Evolutionary conservation across 2,329 filamentous ascomycete species (phyloP), one percentile per base, ranked within the genome.

Genomic region (Orbilia ellipsospora): DNA sequence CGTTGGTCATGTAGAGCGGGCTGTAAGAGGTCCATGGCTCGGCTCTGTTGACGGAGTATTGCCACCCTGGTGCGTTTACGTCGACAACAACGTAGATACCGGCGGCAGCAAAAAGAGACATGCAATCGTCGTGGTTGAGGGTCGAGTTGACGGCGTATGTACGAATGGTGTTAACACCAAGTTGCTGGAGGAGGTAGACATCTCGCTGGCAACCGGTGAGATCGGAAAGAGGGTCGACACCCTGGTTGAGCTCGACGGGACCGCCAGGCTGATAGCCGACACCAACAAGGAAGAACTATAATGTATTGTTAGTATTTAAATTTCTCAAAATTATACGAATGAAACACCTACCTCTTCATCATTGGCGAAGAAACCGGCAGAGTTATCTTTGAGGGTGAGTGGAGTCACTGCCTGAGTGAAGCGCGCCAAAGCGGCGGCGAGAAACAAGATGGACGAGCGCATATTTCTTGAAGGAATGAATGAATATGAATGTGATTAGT

Each of bases 221-320:
- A 40, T 78, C 73, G 12, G 79, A 79, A 55, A 80, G 77, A 15
- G 79, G 79, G 56, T 80, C 79, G 36, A 73, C 59, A 18, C 79
- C 79, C 60, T 78, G 77, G 64, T 78, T 57, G 28, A 80, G 73
- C 40, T 74, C 88, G 52, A 88, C 85, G 76, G 87, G 87, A 77
- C 89, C 89, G 75, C 88, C 89, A 51, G 89, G 89, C 81, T 91
- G 89, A 83, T 91, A 91, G 80, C 89, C 89, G 78, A 89, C 86
- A 78, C 89, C 89, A 60, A 90, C 85, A 74, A 91, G 85, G 83
- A 90, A 87, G 82, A 90, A 90, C 64, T 69, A 31, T 7, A 44
- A 63, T 7, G 13, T 20, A 36, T 2, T 26, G 51, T 69, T 65
- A 75, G 54, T 16, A 42, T 52, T 52, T 3, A 4, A 52, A 5